Conservation (phyloP, 371 early-diverging fungal genomes). For the Nosema muscidifuracis region DNA sequence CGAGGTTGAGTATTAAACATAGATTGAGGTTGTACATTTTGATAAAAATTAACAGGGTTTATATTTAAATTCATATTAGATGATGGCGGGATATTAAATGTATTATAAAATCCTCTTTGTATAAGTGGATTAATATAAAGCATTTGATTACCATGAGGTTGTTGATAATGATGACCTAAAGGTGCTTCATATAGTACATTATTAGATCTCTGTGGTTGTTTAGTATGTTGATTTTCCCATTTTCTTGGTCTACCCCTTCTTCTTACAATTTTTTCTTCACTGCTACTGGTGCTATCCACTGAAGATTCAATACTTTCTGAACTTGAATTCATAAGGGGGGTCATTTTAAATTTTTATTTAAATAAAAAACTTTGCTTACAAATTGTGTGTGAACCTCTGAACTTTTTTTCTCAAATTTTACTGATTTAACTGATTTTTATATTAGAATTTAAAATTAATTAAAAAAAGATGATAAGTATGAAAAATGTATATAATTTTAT, state of each 20-base stretch:
- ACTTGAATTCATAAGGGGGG: constrained; percentile 26
- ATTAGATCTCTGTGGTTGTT: background rate
- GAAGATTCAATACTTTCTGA: constrained; percentile 23
- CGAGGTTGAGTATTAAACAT: background rate
- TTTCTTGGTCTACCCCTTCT: constrained; percentile 37
- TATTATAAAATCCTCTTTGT: constrained; percentile 14
- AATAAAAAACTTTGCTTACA: background rate
- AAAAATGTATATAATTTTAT: too few species aligned
- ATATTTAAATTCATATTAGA: background rate
- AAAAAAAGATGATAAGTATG: too few species aligned
- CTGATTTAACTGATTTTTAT: too few species aligned
- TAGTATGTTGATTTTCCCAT: background rate
- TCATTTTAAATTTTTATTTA: constrained; percentile 14
- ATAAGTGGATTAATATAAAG: constrained; percentile 11
- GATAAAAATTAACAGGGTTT: background rate
- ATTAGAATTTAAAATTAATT: too few species aligned
- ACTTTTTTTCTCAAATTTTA: too few species aligned
- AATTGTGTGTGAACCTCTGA: too few species aligned
- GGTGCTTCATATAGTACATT: constrained; percentile 48
- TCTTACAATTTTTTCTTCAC: constrained; percentile 27
- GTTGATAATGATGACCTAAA: constrained; percentile 49
- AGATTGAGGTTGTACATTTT: background rate
- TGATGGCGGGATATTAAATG: constrained; percentile 7
- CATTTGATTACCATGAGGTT: constrained; percentile 19
- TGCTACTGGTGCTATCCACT: background rate